phyloP scores from a whole-genome alignment of 192 early-diverging fungal species.

The Coemansia sp. region DNA sequence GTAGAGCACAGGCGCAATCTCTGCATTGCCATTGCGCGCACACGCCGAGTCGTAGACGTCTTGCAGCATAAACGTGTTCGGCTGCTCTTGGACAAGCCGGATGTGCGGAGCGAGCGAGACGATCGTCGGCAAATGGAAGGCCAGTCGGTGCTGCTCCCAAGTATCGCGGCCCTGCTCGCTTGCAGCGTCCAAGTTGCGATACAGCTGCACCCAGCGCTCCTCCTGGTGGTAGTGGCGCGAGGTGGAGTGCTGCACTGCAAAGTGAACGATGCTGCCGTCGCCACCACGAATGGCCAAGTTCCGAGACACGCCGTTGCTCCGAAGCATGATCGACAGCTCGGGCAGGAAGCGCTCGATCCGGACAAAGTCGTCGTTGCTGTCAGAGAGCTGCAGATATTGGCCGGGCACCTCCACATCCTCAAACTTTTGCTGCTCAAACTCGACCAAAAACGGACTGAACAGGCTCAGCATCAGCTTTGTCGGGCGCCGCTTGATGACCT shows the following conservation, averaged over 20 bases:
- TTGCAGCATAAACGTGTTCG: constrained; percentile 83
- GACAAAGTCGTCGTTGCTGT: constrained; percentile 88
- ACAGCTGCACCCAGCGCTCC: constrained; percentile 93
- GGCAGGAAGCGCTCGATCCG: constrained; percentile 94
- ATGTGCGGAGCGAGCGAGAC: constrained; percentile 90
- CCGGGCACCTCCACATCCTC: constrained; percentile 99
- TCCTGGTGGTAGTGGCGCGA: constrained; percentile 86
- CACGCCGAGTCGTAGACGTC: constrained; percentile 94
- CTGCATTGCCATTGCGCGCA: constrained; percentile 64
- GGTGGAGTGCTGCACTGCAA: constrained; percentile 94
- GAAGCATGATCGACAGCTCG: constrained; percentile 80
- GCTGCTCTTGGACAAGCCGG: constrained; percentile 90
- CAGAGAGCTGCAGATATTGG: constrained; percentile 83
- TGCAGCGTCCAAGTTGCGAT: constrained; percentile 86
- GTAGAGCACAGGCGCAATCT: constrained; percentile 85
- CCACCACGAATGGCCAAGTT: constrained; percentile 85
- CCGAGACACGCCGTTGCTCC: constrained; percentile 70
- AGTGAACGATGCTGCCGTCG: constrained; percentile 85
- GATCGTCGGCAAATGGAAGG: constrained; percentile 84
- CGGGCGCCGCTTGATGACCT: constrained; percentile 80
- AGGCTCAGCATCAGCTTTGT: constrained; percentile 78
- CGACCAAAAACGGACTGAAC: constrained; percentile 88
- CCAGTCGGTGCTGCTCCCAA: constrained; percentile 80
- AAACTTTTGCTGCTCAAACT: constrained; percentile 98
- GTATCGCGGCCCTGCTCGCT: constrained; percentile 64